Percentiles rank a stretch among this genome's conserved stretches.
phyloP scores from a whole-genome alignment of 768 basidiomycete species.

The Lyophyllum atratum region DNA sequence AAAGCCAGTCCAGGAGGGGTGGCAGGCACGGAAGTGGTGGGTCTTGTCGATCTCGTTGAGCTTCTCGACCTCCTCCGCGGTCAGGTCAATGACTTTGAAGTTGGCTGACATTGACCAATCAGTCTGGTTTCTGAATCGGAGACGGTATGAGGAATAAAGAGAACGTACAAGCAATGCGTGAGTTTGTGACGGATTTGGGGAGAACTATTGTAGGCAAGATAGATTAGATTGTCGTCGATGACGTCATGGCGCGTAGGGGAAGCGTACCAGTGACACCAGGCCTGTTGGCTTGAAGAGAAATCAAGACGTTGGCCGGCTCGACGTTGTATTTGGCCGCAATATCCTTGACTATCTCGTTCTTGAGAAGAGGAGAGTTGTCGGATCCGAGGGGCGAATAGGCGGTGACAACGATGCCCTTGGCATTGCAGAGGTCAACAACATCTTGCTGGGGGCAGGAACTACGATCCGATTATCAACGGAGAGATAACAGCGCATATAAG shows the following conservation, averaged over 20 bases:
- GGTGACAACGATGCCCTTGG: slow-evolving; percentile 68
- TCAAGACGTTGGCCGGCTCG: slow-evolving; percentile 62
- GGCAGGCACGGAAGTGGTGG: slow-evolving; percentile 64
- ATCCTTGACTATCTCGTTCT: slow-evolving; percentile 57
- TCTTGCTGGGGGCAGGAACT: slow-evolving; percentile 69
- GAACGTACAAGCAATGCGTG: slow-evolving; percentile 56
- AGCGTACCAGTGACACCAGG: slow-evolving; percentile 52
- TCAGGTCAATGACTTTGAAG: slow-evolving; percentile 59
- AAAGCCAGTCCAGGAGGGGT: slow-evolving; percentile 48
- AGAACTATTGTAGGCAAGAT: slow-evolving; percentile 44
- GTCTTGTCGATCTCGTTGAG: slow-evolving; percentile 63
- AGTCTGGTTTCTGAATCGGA: neutral
- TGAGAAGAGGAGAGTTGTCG: slow-evolving; percentile 65
- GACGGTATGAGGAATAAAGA: neutral
- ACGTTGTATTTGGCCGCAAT: slow-evolving; percentile 66
- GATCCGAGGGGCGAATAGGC: slow-evolving; percentile 84
- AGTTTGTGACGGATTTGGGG: slow-evolving; percentile 74
- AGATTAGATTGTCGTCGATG: neutral
- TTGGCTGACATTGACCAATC: slow-evolving; percentile 45
- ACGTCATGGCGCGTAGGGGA: neutral
- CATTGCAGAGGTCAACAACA: slow-evolving; percentile 58
- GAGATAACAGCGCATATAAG: neutral
- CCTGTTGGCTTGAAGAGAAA: slow-evolving; percentile 75
- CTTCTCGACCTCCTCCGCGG: slow-evolving; percentile 58
- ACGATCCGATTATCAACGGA: neutral